Percentiles rank a stretch among this genome's conserved stretches.
Evolutionary conservation across 768 basidiomycete genomes (phyloP).

Genomic region (Polyporus arcularius): DNA sequence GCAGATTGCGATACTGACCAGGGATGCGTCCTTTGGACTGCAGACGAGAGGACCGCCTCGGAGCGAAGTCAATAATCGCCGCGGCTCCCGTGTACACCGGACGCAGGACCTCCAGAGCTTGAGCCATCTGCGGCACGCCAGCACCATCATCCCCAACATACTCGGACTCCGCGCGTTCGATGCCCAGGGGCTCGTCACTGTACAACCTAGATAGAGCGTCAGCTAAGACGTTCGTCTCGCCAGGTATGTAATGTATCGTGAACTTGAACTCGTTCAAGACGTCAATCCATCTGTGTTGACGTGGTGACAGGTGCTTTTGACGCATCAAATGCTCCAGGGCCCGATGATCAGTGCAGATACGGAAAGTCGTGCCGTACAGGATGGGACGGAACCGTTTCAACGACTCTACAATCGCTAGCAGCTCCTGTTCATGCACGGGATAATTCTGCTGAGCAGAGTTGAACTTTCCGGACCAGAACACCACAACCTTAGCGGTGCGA

Average conservation of each 20-base stretch:
- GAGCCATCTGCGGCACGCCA: no score
- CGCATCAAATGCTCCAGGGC: slow-evolving; percentile 23
- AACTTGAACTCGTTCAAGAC: slow-evolving; percentile 33
- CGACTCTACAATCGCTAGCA: slow-evolving; percentile 37
- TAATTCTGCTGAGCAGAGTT: slow-evolving; percentile 33
- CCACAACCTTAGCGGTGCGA: slow-evolving; percentile 16
- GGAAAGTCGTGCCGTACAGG: slow-evolving; percentile 28
- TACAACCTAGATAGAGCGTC: slow-evolving; percentile 25
- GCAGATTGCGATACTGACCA: no score
- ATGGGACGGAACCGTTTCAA: slow-evolving; percentile 34
- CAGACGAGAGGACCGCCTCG: no score
- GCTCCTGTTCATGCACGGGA: slow-evolving; percentile 41
- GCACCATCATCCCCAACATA: background rate
- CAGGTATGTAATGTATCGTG: slow-evolving; percentile 30
- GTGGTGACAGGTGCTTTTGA: slow-evolving; percentile 26
- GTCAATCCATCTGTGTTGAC: slow-evolving; percentile 33
- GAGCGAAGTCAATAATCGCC: no score
- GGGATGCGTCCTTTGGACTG: no score
- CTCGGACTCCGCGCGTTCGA: background rate
- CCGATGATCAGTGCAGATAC: slow-evolving; percentile 28
- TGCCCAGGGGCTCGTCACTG: background rate
- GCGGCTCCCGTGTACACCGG: no score
- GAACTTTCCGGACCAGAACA: slow-evolving; percentile 33
- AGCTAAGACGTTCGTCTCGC: slow-evolving; percentile 28
- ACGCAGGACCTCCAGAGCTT: no score